phyloP scores from a whole-genome alignment of 108 stramenopile genomes.

The Discostella stelligeroides region DNA sequence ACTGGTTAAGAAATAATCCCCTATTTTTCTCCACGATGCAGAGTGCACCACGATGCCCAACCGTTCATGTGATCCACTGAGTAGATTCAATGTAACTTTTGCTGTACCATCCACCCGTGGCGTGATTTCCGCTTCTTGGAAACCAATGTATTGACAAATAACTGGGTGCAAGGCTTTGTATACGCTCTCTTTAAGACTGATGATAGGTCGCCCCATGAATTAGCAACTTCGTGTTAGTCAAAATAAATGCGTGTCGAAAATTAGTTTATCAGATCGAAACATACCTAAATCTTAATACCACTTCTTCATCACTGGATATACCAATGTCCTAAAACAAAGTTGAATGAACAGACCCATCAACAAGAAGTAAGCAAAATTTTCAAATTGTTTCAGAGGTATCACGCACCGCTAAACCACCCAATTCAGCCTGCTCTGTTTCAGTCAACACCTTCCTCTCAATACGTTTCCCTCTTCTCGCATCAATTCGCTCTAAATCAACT shows the following conservation, averaged over 20 bases:
- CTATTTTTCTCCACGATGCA: conserved; percentile 67
- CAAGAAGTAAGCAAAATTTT: not conserved
- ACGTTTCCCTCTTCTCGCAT: conserved; percentile 41
- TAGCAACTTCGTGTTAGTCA: not conserved
- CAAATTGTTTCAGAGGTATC: not conserved
- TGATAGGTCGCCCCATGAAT: not conserved
- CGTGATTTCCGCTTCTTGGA: conserved; percentile 82
- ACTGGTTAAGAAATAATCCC: conserved; percentile 57
- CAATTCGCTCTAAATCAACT: conserved; percentile 73
- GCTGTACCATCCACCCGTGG: conserved; percentile 80
- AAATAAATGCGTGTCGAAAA: too few relatives aligned
- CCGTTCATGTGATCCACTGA: conserved; percentile 51
- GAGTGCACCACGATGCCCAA: conserved; percentile 47
- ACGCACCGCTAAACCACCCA: conserved; percentile 60
- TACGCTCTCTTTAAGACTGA: conserved; percentile 80
- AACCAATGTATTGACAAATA: conserved; percentile 81
- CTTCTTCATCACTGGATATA: conserved; percentile 73
- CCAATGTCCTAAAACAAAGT: conserved; percentile 44
- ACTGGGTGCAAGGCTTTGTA: conserved; percentile 89
- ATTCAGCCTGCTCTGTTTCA: conserved; percentile 47
- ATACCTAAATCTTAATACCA: conserved; percentile 78
- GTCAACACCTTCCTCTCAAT: conserved; percentile 77
- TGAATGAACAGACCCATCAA: not conserved
- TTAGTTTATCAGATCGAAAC: not conserved
- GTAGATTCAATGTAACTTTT: conserved; percentile 51